Evolutionary conservation across 352 stramenopile species (phyloP), one percentile per base, ranked within the genome.

Genomic region (Phytophthora hybrid): DNA sequence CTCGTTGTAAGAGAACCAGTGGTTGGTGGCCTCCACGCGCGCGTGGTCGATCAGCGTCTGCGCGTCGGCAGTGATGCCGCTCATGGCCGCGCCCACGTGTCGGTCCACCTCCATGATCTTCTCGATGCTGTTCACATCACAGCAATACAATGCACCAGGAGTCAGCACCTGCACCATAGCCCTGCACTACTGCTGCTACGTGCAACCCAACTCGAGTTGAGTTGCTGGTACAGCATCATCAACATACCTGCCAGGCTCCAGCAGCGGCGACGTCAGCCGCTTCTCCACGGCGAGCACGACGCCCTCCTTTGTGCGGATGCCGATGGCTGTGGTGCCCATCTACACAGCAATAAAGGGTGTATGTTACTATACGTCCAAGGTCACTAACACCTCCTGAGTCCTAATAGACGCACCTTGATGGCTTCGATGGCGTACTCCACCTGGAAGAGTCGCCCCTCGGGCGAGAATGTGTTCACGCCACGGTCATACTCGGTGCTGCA

Each of bases 71-170:
- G 99, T 99, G 53, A 99, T 92, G 56, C 98, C 98, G 74, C 94
- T 99, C 97, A 99, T 99, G 68, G 98, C 98, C 32, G 93, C 97
- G 32, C 98, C 98, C 55, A 99, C 92, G 83, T 99, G 98, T 11
- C 83, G 87, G 80, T 99, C 98, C 70, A 99, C 97, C 81, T 99
- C 98, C 80, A 99, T 98, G 82, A 99, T 99, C 87, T 99, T 99
- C 79, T 99, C 97, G 52, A 99, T 98, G 77, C 94, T 99, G 51
- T 74, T 61, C 6, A 74, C 69, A 21, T 31, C 21, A 37, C 37
- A 73, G 39, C 34, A 31, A 51, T 23, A 57, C 14, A 65, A 58
- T 13, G 59, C 31, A 56, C 13, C 37, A 44, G 14, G 11, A 44
- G n/a, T 6, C 37, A 79, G 54, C 21, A 51, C 2, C 9, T 60